These are phyloP conservation scores for Neofusicoccum ribis DNA, from an alignment of 2,329 filamentous ascomycete species.

Conservation along the genomic window DNA sequence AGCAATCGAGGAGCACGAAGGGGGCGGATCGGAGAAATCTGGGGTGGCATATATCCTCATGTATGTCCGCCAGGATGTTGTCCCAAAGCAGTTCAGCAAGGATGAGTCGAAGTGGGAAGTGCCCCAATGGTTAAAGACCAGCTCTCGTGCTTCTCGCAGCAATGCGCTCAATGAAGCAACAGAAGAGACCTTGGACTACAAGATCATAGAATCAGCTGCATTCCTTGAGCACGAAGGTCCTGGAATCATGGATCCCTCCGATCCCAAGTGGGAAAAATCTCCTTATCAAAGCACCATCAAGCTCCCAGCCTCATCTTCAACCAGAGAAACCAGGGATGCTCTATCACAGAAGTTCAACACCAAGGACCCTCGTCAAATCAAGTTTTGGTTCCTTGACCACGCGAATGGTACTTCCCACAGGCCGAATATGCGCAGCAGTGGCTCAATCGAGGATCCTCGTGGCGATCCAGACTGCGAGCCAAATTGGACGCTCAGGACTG, in stretches of 20 bases:
- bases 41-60: slow-evolving; percentile 55
- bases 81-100: slow-evolving; percentile 39
- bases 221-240: slow-evolving; percentile 40
- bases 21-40: slow-evolving; percentile 34
- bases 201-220: slow-evolving; percentile 34
- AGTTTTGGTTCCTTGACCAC: slow-evolving; percentile 42
- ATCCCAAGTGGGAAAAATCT: slow-evolving; percentile 26
- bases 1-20: slow-evolving; percentile 54
- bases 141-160: slow-evolving; percentile 21
- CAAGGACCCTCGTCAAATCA: slow-evolving; percentile 40
- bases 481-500: slow-evolving; percentile 10
- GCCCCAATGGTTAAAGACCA: slow-evolving; percentile 37
- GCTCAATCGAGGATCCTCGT: slow-evolving; percentile 35
- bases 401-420: slow-evolving; percentile 30
- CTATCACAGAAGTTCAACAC: slow-evolving; percentile 25
- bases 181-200: slow-evolving; percentile 27
- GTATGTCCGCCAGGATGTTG: slow-evolving; percentile 56
- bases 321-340: background rate
- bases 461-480: slow-evolving; percentile 24
- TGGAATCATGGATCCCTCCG: slow-evolving; percentile 37
- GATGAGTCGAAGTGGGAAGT: slow-evolving; percentile 51
- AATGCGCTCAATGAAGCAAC: background rate
- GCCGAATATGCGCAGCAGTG: slow-evolving; percentile 33
- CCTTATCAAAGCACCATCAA: background rate
- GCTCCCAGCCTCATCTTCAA: slow-evolving; percentile 8